Evolutionary conservation across 257 asterid species (phyloP).

Genomic region (Solanum corneliomulleri): DNA sequence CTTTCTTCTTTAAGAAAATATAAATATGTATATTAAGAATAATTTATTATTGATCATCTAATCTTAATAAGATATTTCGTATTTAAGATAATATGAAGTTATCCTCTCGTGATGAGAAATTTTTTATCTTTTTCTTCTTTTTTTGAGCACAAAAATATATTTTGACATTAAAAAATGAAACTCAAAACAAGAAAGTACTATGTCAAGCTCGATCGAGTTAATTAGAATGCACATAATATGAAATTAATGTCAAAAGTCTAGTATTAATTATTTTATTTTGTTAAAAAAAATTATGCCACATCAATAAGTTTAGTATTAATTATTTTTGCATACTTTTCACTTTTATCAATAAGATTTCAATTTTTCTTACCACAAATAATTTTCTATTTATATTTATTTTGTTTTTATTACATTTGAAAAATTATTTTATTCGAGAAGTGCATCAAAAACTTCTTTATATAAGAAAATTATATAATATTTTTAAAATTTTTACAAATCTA

Average conservation of each 20-base stretch:
- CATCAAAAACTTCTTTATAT: background rate
- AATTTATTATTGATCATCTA: background rate
- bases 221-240: background rate
- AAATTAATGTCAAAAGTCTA: background rate
- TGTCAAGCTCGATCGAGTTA: background rate
- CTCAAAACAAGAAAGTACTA: background rate
- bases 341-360: too few species aligned
- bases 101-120: too few species aligned
- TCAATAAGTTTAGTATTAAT: too few species aligned
- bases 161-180: background rate
- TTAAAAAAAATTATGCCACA: background rate
- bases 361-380: background rate
- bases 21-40: background rate
- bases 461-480: too few species aligned
- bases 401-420: background rate
- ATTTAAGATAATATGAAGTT: background rate
- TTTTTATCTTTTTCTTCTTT: background rate
- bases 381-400: background rate
- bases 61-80: background rate
- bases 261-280: background rate
- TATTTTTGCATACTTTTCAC: too few species aligned
- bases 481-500: too few species aligned
- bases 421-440: background rate
- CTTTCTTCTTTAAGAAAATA: background rate
- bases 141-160: background rate